Base-by-base conservation (phyloP, 306 rosid genomes). In the Castanopsis chinensis region DNA sequence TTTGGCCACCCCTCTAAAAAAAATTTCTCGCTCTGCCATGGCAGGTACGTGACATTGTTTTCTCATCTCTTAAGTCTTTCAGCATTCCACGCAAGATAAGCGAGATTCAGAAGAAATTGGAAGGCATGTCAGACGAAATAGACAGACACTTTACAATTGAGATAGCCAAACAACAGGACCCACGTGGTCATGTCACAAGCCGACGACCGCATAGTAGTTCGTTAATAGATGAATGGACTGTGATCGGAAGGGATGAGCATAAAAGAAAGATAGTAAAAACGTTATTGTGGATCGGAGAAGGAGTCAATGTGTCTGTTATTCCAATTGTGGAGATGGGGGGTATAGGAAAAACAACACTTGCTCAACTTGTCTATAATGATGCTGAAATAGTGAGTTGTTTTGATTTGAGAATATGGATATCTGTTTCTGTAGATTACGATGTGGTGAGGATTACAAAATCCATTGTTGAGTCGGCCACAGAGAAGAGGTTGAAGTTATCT, bases 191-290 rank as follows among this genome's bases (percentile, higher is more conserved):
- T 33, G 37, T 33, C 37, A 33, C 37, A 33, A 33, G 37, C 37
- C 6, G 37, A 33, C 37, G 37, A 33, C 37, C 6, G 18, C 65
- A 30, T 27, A 28, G 73, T 60, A 70, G 69, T 76, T 76, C 81
- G 3, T 28, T 81, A 15, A 52, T 76, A 6, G 72, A 76, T 49
- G 77, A 70, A 37, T 70, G 51, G 9, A 30, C 3, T 70, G 56
- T 75, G 4, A 7, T 76, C 49, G 80, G 84, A 75, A 81, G 84
- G 43, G 77, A 15, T 14, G 23, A 1, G 17, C 73, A 76, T 51
- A 60, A 32, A 28, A 1, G 2, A 0, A 18, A 69, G 33, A 27
- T 81, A 8, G 1, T 69, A 6, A 6, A 23, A 0, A 20, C 68
- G 71, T 35, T 81, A 8, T 32, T 69, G 55, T 32, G 30, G 25